Percentiles rank a stretch among this genome's conserved stretches.
Evolutionary conservation across 345 rosid species (phyloP).

Genomic region (Linum usitatissimum): DNA sequence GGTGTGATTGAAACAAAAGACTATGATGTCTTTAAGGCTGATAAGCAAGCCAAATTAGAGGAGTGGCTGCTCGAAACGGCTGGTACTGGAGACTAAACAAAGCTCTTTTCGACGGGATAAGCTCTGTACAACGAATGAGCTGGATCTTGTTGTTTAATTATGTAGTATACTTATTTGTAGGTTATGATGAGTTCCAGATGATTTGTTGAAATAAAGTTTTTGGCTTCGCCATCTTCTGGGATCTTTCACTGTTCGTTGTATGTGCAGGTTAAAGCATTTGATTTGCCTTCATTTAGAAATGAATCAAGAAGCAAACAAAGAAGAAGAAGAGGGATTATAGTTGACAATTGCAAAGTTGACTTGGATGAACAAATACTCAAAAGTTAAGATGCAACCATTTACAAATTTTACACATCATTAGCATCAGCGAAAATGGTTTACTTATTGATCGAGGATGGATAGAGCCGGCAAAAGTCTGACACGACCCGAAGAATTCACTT

Average conservation of each 20-base stretch:
- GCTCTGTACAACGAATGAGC: constrained; percentile 7
- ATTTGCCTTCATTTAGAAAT: no score
- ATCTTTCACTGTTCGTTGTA: neutral
- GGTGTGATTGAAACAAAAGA: constrained; percentile 19
- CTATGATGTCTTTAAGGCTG: constrained; percentile 57
- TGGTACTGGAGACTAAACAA: constrained; percentile 6
- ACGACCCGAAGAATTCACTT: no score
- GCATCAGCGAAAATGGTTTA: no score
- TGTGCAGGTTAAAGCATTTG: neutral
- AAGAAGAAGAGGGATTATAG: no score
- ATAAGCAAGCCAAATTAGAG: constrained; percentile 65
- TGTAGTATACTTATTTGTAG: neutral
- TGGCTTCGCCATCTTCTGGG: neutral
- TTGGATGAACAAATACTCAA: no score
- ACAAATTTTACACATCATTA: no score
- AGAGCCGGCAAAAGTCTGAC: no score
- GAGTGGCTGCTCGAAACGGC: constrained; percentile 61
- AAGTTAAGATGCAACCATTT: no score
- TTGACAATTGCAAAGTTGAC: no score
- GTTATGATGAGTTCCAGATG: neutral
- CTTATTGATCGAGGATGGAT: no score
- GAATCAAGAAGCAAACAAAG: no score
- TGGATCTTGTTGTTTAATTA: neutral
- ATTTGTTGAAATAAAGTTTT: neutral
- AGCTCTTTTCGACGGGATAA: neutral